Conservation (phyloP, 805 yeast genomes). For the Candida xyloterini region DNA sequence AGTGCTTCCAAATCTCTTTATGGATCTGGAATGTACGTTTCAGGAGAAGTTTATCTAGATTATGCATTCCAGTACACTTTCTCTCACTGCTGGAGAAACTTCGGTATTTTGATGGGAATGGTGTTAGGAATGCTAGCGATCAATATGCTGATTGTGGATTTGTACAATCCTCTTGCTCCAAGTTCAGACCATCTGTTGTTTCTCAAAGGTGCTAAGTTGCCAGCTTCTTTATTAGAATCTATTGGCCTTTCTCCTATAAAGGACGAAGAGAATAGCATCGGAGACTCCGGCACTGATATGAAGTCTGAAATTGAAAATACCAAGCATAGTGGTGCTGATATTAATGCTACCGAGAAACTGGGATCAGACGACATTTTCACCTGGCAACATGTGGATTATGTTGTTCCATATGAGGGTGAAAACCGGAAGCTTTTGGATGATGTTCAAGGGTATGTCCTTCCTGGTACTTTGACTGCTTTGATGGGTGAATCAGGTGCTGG, state of each 20-base stretch:
- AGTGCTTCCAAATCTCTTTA: slow-evolving; percentile 22
- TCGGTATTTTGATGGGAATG: slow-evolving; percentile 51
- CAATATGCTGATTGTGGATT: slow-evolving; percentile 31
- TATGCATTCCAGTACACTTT: slow-evolving; percentile 49
- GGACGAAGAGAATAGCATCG: slow-evolving; percentile 31
- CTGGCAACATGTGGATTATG: slow-evolving; percentile 63
- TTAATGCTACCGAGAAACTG: slow-evolving; percentile 18
- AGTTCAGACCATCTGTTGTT: slow-evolving; percentile 35
- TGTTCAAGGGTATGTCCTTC: slow-evolving; percentile 44
- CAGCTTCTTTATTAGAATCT: slow-evolving; percentile 28
- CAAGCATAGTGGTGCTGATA: slow-evolving; percentile 14
- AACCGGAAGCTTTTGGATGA: slow-evolving; percentile 41
- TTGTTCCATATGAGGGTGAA: slow-evolving; percentile 45
- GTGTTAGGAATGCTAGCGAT: slow-evolving; percentile 38
- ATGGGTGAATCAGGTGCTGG: slow-evolving; percentile 71
- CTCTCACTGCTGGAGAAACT: slow-evolving; percentile 74
- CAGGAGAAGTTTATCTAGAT: slow-evolving; percentile 48
- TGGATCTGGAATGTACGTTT: slow-evolving; percentile 36
- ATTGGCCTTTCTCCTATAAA: slow-evolving; percentile 28
- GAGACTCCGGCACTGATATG: slow-evolving; percentile 5
- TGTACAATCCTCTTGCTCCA: slow-evolving; percentile 28
- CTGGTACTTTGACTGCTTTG: slow-evolving; percentile 57
- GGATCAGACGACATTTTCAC: slow-evolving; percentile 49
- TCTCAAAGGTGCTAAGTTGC: slow-evolving; percentile 27
- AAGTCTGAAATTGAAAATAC: slow-evolving; percentile 17